phyloP scores from a whole-genome alignment of 2,329 filamentous ascomycete species.

The Trichoderma citrinoviride region DNA sequence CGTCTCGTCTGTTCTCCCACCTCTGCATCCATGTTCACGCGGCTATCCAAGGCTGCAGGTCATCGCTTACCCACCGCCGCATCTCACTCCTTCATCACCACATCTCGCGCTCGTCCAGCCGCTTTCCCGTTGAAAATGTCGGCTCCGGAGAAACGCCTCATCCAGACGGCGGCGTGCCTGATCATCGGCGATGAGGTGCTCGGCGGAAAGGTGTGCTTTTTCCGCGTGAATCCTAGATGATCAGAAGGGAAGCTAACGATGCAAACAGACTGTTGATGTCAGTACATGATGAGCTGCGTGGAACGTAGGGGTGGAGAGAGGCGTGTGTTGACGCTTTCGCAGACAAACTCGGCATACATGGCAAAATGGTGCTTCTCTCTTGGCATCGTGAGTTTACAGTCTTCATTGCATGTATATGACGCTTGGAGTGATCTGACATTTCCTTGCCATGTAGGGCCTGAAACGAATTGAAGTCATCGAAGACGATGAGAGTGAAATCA shows the following conservation, averaged over 20 bases:
- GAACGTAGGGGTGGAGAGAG: too few relatives aligned
- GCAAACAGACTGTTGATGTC: slow-evolving; percentile 40
- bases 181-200: slow-evolving; percentile 98
- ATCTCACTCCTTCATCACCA: slow-evolving; percentile 32
- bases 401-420: background rate
- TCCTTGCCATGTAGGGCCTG: slow-evolving; percentile 52
- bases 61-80: slow-evolving; percentile 52
- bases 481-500: slow-evolving; percentile 86
- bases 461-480: slow-evolving; percentile 90
- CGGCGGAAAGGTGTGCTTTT: slow-evolving; percentile 73
- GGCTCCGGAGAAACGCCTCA: slow-evolving; percentile 56
- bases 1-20: background rate
- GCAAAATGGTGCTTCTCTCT: slow-evolving; percentile 64
- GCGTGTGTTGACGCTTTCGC: slow-evolving; percentile 24
- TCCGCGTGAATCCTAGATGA: background rate
- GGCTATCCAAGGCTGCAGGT: slow-evolving; percentile 69
- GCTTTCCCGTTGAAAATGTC: slow-evolving; percentile 40
- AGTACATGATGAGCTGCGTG: background rate
- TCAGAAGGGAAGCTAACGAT: slow-evolving; percentile 18
- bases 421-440: background rate
- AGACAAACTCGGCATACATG: slow-evolving; percentile 64
- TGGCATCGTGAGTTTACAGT: slow-evolving; percentile 50
- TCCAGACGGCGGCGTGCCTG: slow-evolving; percentile 86
- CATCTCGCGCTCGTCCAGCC: slow-evolving; percentile 26
- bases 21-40: slow-evolving; percentile 63